Conservation (phyloP, 1,284 basidiomycete genomes). For the Rhizoctonia solani region DNA sequence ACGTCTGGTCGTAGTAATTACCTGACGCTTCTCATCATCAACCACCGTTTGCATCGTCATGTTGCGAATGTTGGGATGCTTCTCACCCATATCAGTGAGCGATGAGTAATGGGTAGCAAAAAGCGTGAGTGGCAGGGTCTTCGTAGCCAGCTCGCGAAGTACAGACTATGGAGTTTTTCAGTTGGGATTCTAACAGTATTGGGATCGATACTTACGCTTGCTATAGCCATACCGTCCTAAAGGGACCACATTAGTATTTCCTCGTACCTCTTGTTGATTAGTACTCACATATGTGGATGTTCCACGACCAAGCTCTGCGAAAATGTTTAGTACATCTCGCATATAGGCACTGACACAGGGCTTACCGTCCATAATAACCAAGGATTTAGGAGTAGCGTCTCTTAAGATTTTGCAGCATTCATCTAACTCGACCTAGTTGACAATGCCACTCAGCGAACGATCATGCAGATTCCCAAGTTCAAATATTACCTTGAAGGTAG, state of each 20-base stretch:
- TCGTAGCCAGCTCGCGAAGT: conserved; percentile 87
- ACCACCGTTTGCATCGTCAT: conserved; percentile 95
- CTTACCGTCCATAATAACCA: conserved; percentile 93
- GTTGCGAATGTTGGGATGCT: conserved; percentile 89
- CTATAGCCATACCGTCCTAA: conserved; percentile 94
- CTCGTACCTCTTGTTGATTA: not conserved
- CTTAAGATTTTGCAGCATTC: conserved; percentile 85
- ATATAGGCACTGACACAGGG: conserved; percentile 30
- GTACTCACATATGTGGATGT: conserved; percentile 77
- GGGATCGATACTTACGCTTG: conserved; percentile 75
- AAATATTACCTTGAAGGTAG: conserved; percentile 84
- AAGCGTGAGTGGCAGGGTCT: conserved; percentile 82
- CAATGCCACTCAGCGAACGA: no score
- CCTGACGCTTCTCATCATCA: conserved; percentile 86
- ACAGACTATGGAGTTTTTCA: conserved; percentile 62
- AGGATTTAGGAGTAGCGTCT: conserved; percentile 86
- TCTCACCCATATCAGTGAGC: conserved; percentile 82
- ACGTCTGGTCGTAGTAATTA: conserved; percentile 44
- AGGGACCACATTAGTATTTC: conserved; percentile 38
- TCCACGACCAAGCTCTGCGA: conserved; percentile 82
- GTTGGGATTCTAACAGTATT: no score
- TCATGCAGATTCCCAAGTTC: no score
- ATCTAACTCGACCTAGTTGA: conserved; percentile 19
- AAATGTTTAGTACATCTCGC: conserved; percentile 17
- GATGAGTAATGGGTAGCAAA: conserved; percentile 89